These are phyloP conservation scores for Silybum marianum DNA, from an alignment of 129 eudicot species.

Conservation along the genomic window DNA sequence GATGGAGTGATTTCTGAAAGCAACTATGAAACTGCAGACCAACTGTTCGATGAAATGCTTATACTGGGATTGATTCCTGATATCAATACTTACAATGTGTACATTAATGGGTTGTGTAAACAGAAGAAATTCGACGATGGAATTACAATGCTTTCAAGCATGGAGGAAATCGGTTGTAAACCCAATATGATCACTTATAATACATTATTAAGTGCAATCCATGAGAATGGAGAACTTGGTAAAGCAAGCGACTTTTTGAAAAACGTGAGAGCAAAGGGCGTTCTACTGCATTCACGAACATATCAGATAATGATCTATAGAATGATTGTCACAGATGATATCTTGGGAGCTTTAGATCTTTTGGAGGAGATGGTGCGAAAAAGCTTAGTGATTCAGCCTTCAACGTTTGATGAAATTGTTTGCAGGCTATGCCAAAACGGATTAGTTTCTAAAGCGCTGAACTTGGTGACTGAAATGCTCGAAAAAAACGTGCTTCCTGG, in stretches of 20 bases:
- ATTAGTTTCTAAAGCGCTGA: slow-evolving; percentile 31
- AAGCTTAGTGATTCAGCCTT: slow-evolving; percentile 20
- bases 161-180: slow-evolving; percentile 69
- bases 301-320: slow-evolving; percentile 47
- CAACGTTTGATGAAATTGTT: slow-evolving; percentile 40
- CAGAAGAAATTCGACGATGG: slow-evolving; percentile 63
- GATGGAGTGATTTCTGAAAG: slow-evolving; percentile 51
- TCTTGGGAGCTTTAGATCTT: slow-evolving; percentile 48
- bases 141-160: slow-evolving; percentile 49
- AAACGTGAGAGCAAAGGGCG: slow-evolving; percentile 45
- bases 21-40: slow-evolving; percentile 53
- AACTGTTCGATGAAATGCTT: slow-evolving; percentile 85
- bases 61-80: slow-evolving; percentile 81
- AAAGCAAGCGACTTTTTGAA: slow-evolving; percentile 38
- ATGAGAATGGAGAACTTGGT: slow-evolving; percentile 42
- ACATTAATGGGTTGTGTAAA: slow-evolving; percentile 56
- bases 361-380: slow-evolving; percentile 47
- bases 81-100: slow-evolving; percentile 62
- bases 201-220: slow-evolving; percentile 40
- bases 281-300: slow-evolving; percentile 26
- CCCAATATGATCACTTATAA: slow-evolving; percentile 54
- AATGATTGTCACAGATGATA: slow-evolving; percentile 34
- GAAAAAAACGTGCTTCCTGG: slow-evolving; percentile 41
- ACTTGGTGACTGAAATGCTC: slow-evolving; percentile 32
- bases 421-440: slow-evolving; percentile 40